Base-by-base conservation (phyloP, 2,329 filamentous ascomycete genomes). In the Beauveria australis region DNA sequence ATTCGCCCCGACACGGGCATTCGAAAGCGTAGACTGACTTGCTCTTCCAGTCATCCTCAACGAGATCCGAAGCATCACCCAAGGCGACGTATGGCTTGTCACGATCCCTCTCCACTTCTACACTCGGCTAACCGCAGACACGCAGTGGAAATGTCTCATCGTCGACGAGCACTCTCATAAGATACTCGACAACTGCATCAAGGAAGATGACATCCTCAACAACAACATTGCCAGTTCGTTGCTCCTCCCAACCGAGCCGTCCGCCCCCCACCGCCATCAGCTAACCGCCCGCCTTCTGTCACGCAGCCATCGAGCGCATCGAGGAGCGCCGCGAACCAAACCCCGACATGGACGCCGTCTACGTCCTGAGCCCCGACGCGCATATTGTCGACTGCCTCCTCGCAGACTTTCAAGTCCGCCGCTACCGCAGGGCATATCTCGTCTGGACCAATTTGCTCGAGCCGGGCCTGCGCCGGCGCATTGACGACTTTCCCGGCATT, bases 201-300 rank as follows among this genome's bases (percentile, higher is more conserved):
- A 91, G 70, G 89, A 97, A 79, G 93, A 99, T 84, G 91, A 97
- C 70, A 95, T 99, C 66, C 88, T 99, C 76, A 95, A 96, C 73
- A 86, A 92, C 76, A 96, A 96, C 73, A 90, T 99, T 75, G 93
- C 92, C 67, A 96, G 92, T 96, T 82, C 72, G 87, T 72, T 53
- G 37, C 53, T 48, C 59, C 63, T 48, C 53, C 19, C 33, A 57
- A 37, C 41, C n/a, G 22, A 24, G 6, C 24, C 16, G 8, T 55
- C 37, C n/a, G 43, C 24, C 63, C 63, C 56, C 48, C 40, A 14
- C 6, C 37, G 16, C 22, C 8, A 60, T 55, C 61, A 64, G 33
- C 59, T 18, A 55, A 60, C 60, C 66, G 52, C 52, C 56, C 59
- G 63, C n/a, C 58, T 58, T 53, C 7, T 62, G 33, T n/a, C 16